Evolutionary conservation across 2,329 filamentous ascomycete species (phyloP), one percentile per base, ranked within the genome.

Genomic region (Colletotrichum destructivum): DNA sequence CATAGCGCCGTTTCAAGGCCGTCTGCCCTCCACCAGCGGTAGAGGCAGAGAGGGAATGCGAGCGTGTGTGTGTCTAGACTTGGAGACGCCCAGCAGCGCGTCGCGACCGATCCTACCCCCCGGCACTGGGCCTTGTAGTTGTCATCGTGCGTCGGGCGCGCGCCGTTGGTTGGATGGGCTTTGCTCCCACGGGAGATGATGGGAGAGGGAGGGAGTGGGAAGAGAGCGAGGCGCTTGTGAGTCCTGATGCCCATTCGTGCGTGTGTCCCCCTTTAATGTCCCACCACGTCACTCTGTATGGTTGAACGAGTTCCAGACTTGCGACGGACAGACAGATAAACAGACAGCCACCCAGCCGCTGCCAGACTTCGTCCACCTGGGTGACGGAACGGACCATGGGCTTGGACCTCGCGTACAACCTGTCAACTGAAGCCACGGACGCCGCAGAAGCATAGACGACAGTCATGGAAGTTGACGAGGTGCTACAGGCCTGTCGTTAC

Each of bases 1-100:
- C 38, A 61, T 72, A 69, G 69, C 69, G 69, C 60, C 66, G 69
- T 72, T 72, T 72, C 69, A 72, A 69, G 69, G 40, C 49, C 54
- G 54, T 46, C 46, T 42, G 40, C 40, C 66, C 66, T 60, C 54
- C 66, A 60, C 69, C 69, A 71, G 40, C 52, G 35, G 42, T 31
- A 49, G 51, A 13, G 23, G 18, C 4, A 56, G 54, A n/a, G 11
- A 56, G 54, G 11, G 31, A 40, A 8, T 11, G 35, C 0, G 35
- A 0, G 35, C 0, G 35, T 35, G 35, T 38, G 8, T 9, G 35
- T 38, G 35, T 38, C 35, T 38, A 38, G 35, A 35, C 8, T 9
- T 31, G 18, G n/a, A 67, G 18, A 13, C 57, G 42, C 42, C 44
- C 56, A 59, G 64, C 56, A 57, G 57, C 64, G 57, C 64, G 42